Conservation (phyloP, 1,284 basidiomycete species). For the Gomphus bonarii region DNA sequence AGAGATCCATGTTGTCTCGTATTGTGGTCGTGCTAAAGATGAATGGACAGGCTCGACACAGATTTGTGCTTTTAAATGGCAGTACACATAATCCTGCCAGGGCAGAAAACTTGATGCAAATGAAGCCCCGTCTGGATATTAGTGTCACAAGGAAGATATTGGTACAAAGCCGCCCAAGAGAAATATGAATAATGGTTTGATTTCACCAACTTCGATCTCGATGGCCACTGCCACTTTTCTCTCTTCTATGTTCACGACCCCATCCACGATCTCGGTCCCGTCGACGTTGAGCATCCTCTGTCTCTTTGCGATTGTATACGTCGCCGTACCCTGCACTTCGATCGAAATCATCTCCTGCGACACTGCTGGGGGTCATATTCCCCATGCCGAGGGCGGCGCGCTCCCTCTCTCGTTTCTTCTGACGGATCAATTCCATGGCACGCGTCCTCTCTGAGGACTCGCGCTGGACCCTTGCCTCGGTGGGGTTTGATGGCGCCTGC, state of each 20-base stretch:
- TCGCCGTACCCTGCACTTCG: conserved; percentile 46
- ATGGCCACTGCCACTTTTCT: not conserved
- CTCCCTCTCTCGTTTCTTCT: conserved; percentile 49
- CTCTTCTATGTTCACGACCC: not conserved
- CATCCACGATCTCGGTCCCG: conserved; percentile 10
- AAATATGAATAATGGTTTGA: not conserved
- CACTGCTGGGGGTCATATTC: conserved; percentile 59
- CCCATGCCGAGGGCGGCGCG: conserved; percentile 21
- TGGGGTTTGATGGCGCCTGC: conserved; percentile 19
- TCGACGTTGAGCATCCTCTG: conserved; percentile 54
- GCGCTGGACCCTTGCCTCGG: conserved; percentile 49
- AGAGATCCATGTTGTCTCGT: too few relatives aligned
- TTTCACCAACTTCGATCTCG: conserved; percentile 2
- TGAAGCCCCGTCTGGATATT: too few relatives aligned
- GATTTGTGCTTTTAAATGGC: too few relatives aligned
- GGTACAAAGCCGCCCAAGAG: too few relatives aligned
- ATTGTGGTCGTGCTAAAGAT: too few relatives aligned
- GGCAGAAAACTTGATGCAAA: not conserved
- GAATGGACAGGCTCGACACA: too few relatives aligned
- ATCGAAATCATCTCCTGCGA: conserved; percentile 36
- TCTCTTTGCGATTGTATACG: conserved; percentile 58
- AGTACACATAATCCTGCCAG: too few relatives aligned
- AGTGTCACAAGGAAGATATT: too few relatives aligned
- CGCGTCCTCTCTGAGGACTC: conserved; percentile 66
- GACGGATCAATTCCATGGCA: conserved; percentile 54